A percentile compares a stretch with the other conserved stretches of the same genome.
phyloP scores from a whole-genome alignment of 164 flowering plant genomes.

The Houttuynia cordata region DNA sequence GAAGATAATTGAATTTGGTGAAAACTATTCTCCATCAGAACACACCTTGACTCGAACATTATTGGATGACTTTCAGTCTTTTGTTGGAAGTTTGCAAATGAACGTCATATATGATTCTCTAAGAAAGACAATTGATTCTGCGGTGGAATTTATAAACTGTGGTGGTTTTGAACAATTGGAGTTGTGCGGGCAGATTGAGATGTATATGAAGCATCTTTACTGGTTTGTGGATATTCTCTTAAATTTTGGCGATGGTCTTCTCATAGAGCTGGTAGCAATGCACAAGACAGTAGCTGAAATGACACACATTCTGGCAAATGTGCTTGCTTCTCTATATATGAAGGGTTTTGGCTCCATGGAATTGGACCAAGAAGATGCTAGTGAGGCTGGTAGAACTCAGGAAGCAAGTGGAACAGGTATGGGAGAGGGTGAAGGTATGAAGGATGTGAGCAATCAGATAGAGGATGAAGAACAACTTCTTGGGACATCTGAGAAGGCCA shows the following conservation, averaged over 20 bases:
- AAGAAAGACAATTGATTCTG: slow-evolving; percentile 22
- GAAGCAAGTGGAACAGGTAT: slow-evolving; percentile 83
- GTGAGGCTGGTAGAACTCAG: slow-evolving; percentile 24
- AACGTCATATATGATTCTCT: slow-evolving; percentile 35
- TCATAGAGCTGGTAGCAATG: slow-evolving; percentile 47
- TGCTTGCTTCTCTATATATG: slow-evolving; percentile 48
- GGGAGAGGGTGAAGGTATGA: slow-evolving; percentile 85
- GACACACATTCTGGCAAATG: slow-evolving; percentile 53
- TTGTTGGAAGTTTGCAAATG: slow-evolving; percentile 21
- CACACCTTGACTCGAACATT: slow-evolving; percentile 23
- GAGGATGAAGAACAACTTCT: slow-evolving; percentile 85
- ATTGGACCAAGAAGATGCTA: slow-evolving; percentile 31
- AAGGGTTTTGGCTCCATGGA: slow-evolving; percentile 65
- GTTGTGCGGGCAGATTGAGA: slow-evolving; percentile 19
- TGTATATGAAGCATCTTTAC: slow-evolving; percentile 24
- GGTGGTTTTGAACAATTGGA: slow-evolving; percentile 11
- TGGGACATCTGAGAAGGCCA: slow-evolving; percentile 57
- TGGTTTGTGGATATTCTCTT: slow-evolving; percentile 27
- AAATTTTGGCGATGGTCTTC: slow-evolving; percentile 43
- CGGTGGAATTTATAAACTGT: slow-evolving; percentile 39
- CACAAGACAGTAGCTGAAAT: slow-evolving; percentile 56
- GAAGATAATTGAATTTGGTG: slow-evolving; percentile 19
- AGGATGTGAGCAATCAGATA: slow-evolving; percentile 91
- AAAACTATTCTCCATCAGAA: slow-evolving; percentile 16
- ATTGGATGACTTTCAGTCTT: slow-evolving; percentile 44